Evolutionary conservation across 1,139 yeast species (phyloP).

Genomic region (Blastobotrys indianensis): DNA sequence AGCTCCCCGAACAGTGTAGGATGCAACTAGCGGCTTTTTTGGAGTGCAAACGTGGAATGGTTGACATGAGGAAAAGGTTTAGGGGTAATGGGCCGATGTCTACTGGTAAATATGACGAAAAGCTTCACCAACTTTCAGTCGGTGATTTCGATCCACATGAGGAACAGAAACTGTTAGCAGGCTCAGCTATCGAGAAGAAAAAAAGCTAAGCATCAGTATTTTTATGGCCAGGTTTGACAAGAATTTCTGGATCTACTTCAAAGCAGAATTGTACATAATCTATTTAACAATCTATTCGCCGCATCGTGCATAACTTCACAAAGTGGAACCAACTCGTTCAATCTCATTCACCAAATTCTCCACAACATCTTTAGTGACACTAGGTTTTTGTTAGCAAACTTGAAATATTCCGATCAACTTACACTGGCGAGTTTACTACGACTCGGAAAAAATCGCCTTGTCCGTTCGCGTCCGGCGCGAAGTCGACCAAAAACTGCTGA

Average conservation of each 20-base stretch:
- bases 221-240: not conserved
- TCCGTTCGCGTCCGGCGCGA: slow-evolving; percentile 59
- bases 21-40: slow-evolving; percentile 80
- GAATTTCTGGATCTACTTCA: not conserved
- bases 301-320: not conserved
- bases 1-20: slow-evolving; percentile 81
- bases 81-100: slow-evolving; percentile 92
- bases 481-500: slow-evolving; percentile 71
- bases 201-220: not conserved
- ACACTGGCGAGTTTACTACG: slow-evolving; percentile 69
- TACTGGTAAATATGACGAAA: slow-evolving; percentile 87
- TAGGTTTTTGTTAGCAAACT: slow-evolving; percentile 26
- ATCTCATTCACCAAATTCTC: slow-evolving; percentile 39
- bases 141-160: slow-evolving; percentile 80
- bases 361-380: slow-evolving; percentile 38
- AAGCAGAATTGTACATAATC: not conserved
- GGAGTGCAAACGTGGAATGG: slow-evolving; percentile 58
- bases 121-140: slow-evolving; percentile 65
- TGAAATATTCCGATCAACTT: too few relatives aligned
- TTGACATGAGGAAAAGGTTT: slow-evolving; percentile 80
- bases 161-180: slow-evolving; percentile 40
- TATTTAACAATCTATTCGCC: slow-evolving; percentile 3
- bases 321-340: slow-evolving; percentile 26
- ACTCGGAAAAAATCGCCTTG: slow-evolving; percentile 80
- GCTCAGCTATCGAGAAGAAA: slow-evolving; percentile 8